Evolutionary conservation across 148 eudicot genomes (phyloP), one percentile per base, ranked within the genome.

Genomic region (Arbutus unedo): DNA sequence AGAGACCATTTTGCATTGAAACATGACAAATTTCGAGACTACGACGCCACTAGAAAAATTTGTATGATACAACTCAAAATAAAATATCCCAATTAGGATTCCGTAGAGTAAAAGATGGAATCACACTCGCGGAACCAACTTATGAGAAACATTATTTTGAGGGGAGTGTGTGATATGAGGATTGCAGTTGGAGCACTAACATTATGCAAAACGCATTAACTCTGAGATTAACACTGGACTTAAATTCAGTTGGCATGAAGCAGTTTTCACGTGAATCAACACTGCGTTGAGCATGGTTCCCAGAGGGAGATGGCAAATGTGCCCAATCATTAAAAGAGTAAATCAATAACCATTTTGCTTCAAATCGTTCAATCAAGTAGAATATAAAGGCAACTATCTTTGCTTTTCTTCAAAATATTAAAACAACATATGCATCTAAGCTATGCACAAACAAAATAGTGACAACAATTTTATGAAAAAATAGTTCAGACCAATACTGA

Each of bases 221-320:
- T 18, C 16, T 18, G 51, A 3, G 23, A 71, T 18, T 72, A 8
- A 72, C 76, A 44, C 16, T 72, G 76, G 76, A 70, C n/a, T 43
- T 48, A 38, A 70, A 43, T 70, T 43, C 49, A 45, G 76, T 72
- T 57, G 54, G 68, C 67, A 41, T 56, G 66, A 78, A 57, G 67
- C 48, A 55, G 68, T 56, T 57, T 68, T 18, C 43, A 16, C 41
- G 19, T 43, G 16, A 1, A 76, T 13, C 9, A 72, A 76, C 41
- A 38, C 11, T 14, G 64, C 57, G 31, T 41, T 55, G 38, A 38
- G 7, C 18, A 78, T 23, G 47, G 25, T 38, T 21, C 66, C 47
- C 25, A 31, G n/a, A 16, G 62, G 67, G 50, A 56, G 49, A 31
- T 31, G 38, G 38, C 38, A 31, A 21, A 77, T 25, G 19, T 54